A percentile compares a stretch with the other conserved stretches of the same genome.
phyloP scores from a whole-genome alignment of 2,329 filamentous ascomycete genomes.

The Beauveria caledonica region DNA sequence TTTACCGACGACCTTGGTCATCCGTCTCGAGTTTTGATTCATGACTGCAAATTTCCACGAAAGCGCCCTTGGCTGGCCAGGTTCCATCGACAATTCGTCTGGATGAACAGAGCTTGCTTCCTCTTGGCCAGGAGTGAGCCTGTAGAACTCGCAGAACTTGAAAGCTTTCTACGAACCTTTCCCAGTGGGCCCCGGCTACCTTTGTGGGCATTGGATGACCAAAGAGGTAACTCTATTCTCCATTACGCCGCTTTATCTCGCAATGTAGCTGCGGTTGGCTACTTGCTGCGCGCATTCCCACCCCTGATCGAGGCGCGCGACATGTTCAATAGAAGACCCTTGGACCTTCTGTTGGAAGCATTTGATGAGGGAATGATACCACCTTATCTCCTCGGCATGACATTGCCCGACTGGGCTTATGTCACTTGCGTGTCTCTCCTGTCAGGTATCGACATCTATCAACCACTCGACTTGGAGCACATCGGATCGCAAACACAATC shows the following conservation, averaged over 20 bases:
- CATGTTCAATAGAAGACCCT: not conserved
- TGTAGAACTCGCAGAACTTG: too few relatives aligned
- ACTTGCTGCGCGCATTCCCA: not conserved
- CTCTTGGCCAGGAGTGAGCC: too few relatives aligned
- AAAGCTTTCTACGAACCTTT: too few relatives aligned
- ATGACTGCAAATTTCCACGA: not conserved
- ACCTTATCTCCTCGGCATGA: not conserved
- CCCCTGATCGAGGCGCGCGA: not conserved
- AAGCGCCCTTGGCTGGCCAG: not conserved
- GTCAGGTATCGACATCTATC: not conserved
- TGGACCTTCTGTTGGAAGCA: not conserved
- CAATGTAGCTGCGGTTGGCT: too few relatives aligned
- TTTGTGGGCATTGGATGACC: not conserved
- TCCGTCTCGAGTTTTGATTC: not conserved
- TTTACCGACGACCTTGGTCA: not conserved
- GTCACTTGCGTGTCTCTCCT: not conserved
- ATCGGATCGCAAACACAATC: not conserved
- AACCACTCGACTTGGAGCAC: not conserved
- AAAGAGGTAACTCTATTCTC: not conserved
- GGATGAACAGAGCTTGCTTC: too few relatives aligned
- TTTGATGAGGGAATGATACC: not conserved
- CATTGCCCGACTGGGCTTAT: not conserved
- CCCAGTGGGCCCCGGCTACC: not conserved
- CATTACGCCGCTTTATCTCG: not conserved
- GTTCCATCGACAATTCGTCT: too few relatives aligned